A percentile compares a stretch with the other conserved stretches of the same genome.
These are phyloP conservation scores for Paecilomyces sp. DNA, from an alignment of 2,329 filamentous ascomycete genomes.

Conservation along the genomic window DNA sequence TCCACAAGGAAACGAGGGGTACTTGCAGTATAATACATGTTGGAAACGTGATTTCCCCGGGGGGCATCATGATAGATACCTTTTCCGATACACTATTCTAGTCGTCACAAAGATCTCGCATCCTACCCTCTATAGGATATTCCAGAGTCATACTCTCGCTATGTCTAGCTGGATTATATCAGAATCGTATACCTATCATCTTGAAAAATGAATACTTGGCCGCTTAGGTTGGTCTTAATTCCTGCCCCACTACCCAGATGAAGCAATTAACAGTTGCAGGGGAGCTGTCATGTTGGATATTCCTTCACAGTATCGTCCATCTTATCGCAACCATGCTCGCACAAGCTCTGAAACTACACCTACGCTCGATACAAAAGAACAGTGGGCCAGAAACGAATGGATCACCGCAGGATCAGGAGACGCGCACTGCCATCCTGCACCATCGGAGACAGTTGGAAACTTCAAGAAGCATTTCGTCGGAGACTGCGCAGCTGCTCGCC, in stretches of 20 bases:
- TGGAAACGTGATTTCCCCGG: neutral
- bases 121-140: neutral
- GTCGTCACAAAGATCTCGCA: neutral
- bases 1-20: neutral
- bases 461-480: neutral
- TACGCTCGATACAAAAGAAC: neutral
- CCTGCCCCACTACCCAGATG: neutral
- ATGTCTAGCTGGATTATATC: conserved; percentile 1
- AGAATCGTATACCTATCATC: neutral
- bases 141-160: neutral
- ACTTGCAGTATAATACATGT: neutral
- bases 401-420: neutral
- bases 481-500: neutral
- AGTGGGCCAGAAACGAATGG: neutral
- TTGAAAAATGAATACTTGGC: neutral
- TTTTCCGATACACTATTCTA: neutral
- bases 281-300: neutral
- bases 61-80: neutral
- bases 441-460: neutral
- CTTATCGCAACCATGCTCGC: neutral
- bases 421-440: neutral
- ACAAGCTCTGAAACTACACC: neutral
- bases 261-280: neutral
- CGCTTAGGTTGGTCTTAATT: neutral
- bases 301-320: neutral